Percentiles rank a stretch among this genome's conserved stretches.
Conservation (phyloP, 1,284 basidiomycete genomes). For the Leccinum pachyderme region DNA sequence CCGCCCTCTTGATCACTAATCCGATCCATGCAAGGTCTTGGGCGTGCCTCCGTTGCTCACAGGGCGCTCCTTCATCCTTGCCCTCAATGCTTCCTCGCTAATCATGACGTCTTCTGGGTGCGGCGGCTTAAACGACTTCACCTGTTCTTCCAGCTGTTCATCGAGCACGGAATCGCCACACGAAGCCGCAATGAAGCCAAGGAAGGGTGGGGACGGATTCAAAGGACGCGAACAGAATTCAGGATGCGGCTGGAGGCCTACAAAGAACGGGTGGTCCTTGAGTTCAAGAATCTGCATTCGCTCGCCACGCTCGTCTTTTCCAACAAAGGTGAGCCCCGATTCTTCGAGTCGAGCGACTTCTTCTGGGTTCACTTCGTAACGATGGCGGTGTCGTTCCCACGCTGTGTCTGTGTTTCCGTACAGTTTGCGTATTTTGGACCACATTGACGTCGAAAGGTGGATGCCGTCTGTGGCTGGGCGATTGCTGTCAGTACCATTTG, state of each 20-base stretch:
- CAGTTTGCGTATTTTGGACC: conserved; percentile 73
- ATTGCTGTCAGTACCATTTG: conserved; percentile 19
- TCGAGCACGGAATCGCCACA: conserved; percentile 56
- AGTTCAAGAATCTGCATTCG: conserved; percentile 98
- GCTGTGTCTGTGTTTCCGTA: conserved; percentile 85
- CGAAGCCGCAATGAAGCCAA: conserved; percentile 92
- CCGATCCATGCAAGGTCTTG: conserved; percentile 20
- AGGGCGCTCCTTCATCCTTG: conserved; percentile 32
- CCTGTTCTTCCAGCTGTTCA: conserved; percentile 75
- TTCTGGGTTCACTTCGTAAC: conserved; percentile 95
- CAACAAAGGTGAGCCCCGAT: conserved; percentile 82
- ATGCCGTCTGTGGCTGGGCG: conserved; percentile 9
- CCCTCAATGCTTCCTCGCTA: conserved; percentile 42
- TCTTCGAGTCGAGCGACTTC: conserved; percentile 75
- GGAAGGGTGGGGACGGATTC: conserved; percentile 96
- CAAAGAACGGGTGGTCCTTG: conserved; percentile 90
- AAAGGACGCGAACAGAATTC: conserved; percentile 99
- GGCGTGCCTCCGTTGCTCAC: conserved; percentile 24
- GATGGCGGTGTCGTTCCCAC: conserved; percentile 97
- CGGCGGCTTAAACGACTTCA: conserved; percentile 46
- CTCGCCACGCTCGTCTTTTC: conserved; percentile 94
- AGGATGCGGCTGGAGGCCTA: conserved; percentile 95
- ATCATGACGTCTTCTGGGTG: conserved; percentile 53
- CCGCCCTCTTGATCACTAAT: conserved; percentile 12
- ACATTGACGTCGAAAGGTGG: conserved; percentile 45